A percentile compares a stretch with the other conserved stretches of the same genome.
Evolutionary conservation across 1,284 basidiomycete species (phyloP).

Genomic region (Xerocomus nothofagi): DNA sequence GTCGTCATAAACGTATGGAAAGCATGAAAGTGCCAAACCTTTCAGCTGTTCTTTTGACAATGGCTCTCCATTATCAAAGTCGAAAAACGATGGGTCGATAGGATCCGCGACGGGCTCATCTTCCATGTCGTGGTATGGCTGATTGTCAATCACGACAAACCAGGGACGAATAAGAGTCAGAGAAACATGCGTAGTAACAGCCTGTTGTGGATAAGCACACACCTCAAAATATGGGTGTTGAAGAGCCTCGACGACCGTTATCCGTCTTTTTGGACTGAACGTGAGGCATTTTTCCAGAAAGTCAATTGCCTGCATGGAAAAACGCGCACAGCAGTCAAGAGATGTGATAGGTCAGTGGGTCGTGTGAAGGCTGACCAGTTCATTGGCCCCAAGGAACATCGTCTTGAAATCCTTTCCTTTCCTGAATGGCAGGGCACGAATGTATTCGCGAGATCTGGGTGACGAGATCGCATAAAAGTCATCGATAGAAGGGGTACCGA

Average conservation of each 20-base stretch:
- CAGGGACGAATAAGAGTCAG: neutral
- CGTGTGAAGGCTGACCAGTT: constrained; percentile 48
- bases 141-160: neutral
- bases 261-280: constrained; percentile 91
- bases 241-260: constrained; percentile 88
- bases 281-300: constrained; percentile 87
- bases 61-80: constrained; percentile 78
- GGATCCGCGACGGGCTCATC: constrained; percentile 85
- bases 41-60: constrained; percentile 70
- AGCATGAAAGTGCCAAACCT: constrained; percentile 43
- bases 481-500: constrained; percentile 88
- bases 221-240: constrained; percentile 91
- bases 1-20: neutral
- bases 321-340: neutral
- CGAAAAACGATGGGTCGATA: constrained; percentile 85
- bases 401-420: constrained; percentile 77
- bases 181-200: neutral
- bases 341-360: neutral
- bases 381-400: constrained; percentile 83
- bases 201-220: constrained; percentile 13
- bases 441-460: constrained; percentile 84
- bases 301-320: constrained; percentile 66
- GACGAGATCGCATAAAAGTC: constrained; percentile 93
- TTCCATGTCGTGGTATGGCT: constrained; percentile 87
- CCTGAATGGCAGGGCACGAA: constrained; percentile 89